These are phyloP conservation scores for Trametes cinnabarina DNA, from an alignment of 768 basidiomycete species.

Conservation along the genomic window DNA sequence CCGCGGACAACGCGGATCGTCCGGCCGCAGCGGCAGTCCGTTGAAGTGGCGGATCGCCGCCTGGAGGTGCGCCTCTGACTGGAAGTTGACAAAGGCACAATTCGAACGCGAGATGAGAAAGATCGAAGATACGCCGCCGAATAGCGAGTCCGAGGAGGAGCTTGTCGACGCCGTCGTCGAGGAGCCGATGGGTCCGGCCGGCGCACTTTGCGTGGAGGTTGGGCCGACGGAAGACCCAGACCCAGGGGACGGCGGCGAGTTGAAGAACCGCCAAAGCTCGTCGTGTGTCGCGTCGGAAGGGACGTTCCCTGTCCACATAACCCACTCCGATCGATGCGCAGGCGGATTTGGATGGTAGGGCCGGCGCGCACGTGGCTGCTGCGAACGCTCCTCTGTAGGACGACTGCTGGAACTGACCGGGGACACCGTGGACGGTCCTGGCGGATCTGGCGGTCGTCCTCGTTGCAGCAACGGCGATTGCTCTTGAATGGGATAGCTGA, in stretches of 20 bases:
- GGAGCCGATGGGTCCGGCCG: conserved; percentile 10
- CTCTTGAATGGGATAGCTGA: neutral
- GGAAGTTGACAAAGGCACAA: conserved; percentile 92
- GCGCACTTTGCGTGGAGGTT: conserved; percentile 15
- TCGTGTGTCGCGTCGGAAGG: conserved; percentile 79
- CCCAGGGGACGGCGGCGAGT: conserved; percentile 28
- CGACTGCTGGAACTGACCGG: conserved; percentile 11
- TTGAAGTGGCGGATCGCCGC: conserved; percentile 72
- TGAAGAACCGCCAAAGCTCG: conserved; percentile 87
- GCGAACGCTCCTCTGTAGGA: conserved; percentile 3
- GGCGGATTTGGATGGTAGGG: conserved; percentile 72
- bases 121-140: conserved; percentile 72
- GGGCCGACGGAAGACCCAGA: conserved; percentile 13
- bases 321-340: conserved; percentile 81
- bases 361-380: conserved; percentile 46
- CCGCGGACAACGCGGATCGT: conserved; percentile 69
- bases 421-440: conserved; percentile 6
- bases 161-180: conserved; percentile 4
- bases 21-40: conserved; percentile 63
- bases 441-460: conserved; percentile 15
- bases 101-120: conserved; percentile 94
- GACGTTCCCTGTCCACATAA: conserved; percentile 96
- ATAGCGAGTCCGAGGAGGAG: conserved; percentile 13
- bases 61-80: conserved; percentile 56
- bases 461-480: conserved; percentile 7